Evolutionary conservation across 306 rosid genomes (phyloP).

Genomic region (Argentina anserina): DNA sequence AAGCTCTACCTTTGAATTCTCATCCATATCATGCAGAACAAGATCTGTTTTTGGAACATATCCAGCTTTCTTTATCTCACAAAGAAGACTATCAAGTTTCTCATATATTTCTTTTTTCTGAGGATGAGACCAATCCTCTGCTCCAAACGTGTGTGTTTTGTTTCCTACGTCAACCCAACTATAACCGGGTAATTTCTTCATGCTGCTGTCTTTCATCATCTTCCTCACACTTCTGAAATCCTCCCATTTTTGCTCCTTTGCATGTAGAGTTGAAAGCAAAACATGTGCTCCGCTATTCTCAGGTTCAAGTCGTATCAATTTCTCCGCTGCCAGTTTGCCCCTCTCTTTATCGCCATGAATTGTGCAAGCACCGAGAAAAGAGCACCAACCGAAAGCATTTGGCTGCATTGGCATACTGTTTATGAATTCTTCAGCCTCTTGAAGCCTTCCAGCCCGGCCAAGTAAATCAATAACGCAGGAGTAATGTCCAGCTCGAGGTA

Average conservation of each 20-base stretch:
- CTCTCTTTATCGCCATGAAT: slow-evolving; percentile 46
- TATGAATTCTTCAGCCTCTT: slow-evolving; percentile 46
- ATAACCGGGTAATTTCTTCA: slow-evolving; percentile 50
- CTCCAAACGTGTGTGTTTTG: slow-evolving; percentile 46
- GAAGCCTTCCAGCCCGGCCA: slow-evolving; percentile 51
- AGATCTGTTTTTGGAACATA: slow-evolving; percentile 41
- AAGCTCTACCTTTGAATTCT: slow-evolving; percentile 34
- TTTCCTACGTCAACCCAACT: slow-evolving; percentile 60
- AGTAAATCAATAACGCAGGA: slow-evolving; percentile 50
- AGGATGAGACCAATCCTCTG: slow-evolving; percentile 55
- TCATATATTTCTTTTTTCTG: slow-evolving; percentile 42
- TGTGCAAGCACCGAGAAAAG: slow-evolving; percentile 52
- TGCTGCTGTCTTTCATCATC: slow-evolving; percentile 37
- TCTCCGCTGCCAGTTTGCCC: slow-evolving; percentile 48
- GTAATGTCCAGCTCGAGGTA: slow-evolving; percentile 49
- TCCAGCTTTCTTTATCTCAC: slow-evolving; percentile 45
- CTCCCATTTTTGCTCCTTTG: slow-evolving; percentile 50
- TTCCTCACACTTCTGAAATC: slow-evolving; percentile 46
- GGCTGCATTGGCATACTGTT: slow-evolving; percentile 53
- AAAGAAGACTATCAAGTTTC: slow-evolving; percentile 39
- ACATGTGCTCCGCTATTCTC: slow-evolving; percentile 47
- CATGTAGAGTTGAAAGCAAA: slow-evolving; percentile 50
- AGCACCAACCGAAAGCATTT: slow-evolving; percentile 59
- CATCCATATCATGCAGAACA: slow-evolving; percentile 41
- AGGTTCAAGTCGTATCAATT: slow-evolving; percentile 51